phyloP scores from a whole-genome alignment of 2,329 filamentous ascomycete genomes.

The Fusarium sp. region DNA sequence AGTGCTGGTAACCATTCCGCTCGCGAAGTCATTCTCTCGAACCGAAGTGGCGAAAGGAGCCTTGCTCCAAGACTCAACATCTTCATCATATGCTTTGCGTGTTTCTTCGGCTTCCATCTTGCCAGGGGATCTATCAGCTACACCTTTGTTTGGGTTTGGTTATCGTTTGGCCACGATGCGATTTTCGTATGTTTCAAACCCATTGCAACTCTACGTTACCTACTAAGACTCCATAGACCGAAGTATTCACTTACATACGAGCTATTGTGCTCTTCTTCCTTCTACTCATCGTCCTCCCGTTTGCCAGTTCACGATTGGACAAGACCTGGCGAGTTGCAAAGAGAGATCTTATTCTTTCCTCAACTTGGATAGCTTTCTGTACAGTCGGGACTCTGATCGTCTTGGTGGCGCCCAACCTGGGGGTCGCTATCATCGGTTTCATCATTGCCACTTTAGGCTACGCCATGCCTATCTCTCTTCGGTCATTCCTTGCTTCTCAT shows the following conservation, averaged over 20 bases:
- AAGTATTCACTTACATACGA: not conserved
- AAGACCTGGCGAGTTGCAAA: not conserved
- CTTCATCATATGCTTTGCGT: not conserved
- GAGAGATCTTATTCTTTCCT: constrained; percentile 5
- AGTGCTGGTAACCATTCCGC: too few species aligned
- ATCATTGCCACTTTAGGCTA: not conserved
- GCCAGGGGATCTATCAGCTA: not conserved
- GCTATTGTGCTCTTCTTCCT: not conserved
- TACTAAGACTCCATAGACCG: not conserved
- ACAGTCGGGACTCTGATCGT: not conserved
- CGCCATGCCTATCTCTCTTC: not conserved
- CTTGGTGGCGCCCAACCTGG: not conserved
- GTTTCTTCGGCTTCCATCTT: constrained; percentile 5
- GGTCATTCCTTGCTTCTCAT: constrained; percentile 4
- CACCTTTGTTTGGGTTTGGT: constrained; percentile 1
- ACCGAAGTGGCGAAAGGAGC: too few species aligned
- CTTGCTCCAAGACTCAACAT: not conserved
- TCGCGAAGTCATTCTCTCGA: not conserved
- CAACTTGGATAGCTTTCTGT: not conserved
- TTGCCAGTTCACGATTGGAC: not conserved
- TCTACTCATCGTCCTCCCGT: not conserved
- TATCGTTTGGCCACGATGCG: not conserved
- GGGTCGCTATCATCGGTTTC: not conserved
- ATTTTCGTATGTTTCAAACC: not conserved
- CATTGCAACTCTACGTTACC: fast-evolving